Evolutionary conservation across 2,329 filamentous ascomycete species (phyloP).

Genomic region (Colletotrichum sojae): DNA sequence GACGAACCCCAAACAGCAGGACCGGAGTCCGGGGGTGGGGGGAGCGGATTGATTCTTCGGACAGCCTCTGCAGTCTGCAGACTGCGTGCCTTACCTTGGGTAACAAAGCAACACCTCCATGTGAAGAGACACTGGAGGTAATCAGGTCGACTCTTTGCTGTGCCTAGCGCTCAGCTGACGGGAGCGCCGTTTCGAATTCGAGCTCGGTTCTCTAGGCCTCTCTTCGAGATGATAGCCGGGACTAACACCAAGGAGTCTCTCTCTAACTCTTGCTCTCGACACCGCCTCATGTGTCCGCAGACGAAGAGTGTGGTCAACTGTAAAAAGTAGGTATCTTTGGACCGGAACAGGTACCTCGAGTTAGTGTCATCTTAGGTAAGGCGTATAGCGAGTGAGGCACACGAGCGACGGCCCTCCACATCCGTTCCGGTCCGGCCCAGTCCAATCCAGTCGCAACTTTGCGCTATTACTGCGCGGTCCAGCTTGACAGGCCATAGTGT

Average conservation of each 20-base stretch:
- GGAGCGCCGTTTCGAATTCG: constrained; percentile 27
- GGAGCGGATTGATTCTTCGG: neutral
- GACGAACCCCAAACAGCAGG: constrained; percentile 1
- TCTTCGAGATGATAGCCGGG: neutral
- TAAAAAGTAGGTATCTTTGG: neutral
- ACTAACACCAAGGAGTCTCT: neutral
- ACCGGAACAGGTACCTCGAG: constrained; percentile 4
- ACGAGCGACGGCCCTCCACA: neutral
- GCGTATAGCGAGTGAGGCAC: neutral
- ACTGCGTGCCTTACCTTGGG: neutral
- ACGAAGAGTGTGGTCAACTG: constrained; percentile 19
- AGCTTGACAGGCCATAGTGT: constrained; percentile 7
- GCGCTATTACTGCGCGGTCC: constrained; percentile 18
- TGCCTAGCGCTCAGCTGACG: constrained; percentile 14
- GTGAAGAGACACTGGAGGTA: too few species aligned
- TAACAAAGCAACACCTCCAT: neutral
- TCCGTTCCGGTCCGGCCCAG: neutral
- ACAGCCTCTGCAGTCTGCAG: neutral
- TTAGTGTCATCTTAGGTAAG: constrained; percentile 22
- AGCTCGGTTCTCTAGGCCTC: constrained; percentile 28
- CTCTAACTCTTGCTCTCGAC: neutral
- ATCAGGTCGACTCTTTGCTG: neutral
- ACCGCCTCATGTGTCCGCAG: constrained; percentile 1
- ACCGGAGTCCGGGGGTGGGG: constrained; percentile 41
- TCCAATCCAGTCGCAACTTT: neutral